These are phyloP conservation scores for Aquanectria penicillioides DNA, from an alignment of 2,329 filamentous ascomycete genomes.

Conservation along the genomic window DNA sequence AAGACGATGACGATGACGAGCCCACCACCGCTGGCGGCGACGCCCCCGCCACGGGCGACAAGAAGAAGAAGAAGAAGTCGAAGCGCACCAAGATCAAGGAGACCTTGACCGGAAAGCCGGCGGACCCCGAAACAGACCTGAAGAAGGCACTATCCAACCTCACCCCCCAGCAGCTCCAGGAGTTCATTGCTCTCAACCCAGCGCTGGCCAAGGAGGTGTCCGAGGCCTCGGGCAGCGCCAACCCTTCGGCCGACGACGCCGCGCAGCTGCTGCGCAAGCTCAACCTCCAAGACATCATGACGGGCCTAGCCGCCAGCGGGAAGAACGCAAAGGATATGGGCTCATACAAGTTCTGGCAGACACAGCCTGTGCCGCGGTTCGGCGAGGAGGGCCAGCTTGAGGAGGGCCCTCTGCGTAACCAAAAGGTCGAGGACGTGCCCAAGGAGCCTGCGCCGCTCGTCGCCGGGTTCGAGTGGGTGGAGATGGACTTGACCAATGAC, in stretches of 20 bases:
- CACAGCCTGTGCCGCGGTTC: conserved; percentile 92
- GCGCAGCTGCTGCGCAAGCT: conserved; percentile 69
- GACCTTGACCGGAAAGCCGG: conserved; percentile 49
- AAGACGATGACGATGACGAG: conserved; percentile 51
- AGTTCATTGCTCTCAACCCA: conserved; percentile 79
- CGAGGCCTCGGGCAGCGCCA: conserved; percentile 48
- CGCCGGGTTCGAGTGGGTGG: conserved; percentile 93
- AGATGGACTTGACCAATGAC: conserved; percentile 83
- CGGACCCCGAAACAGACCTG: conserved; percentile 49
- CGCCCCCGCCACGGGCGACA: conserved; percentile 46
- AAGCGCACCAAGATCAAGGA: conserved; percentile 71
- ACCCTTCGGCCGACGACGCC: conserved; percentile 53
- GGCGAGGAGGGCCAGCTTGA: conserved; percentile 66
- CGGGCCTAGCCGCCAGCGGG: conserved; percentile 77
- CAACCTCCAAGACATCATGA: conserved; percentile 77
- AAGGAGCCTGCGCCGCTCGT: conserved; percentile 80
- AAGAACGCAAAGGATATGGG: conserved; percentile 98
- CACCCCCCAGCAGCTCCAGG: conserved; percentile 66
- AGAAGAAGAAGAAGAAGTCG: conserved; percentile 73
- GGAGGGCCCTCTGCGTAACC: conserved; percentile 86
- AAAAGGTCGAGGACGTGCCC: conserved; percentile 81
- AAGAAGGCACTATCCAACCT: conserved; percentile 64
- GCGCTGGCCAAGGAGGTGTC: conserved; percentile 70
- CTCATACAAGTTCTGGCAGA: conserved; percentile 98
- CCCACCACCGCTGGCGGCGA: conserved; percentile 51